phyloP scores from a whole-genome alignment of 2,329 filamentous ascomycete species.

The Pseudogymnoascus sp. region DNA sequence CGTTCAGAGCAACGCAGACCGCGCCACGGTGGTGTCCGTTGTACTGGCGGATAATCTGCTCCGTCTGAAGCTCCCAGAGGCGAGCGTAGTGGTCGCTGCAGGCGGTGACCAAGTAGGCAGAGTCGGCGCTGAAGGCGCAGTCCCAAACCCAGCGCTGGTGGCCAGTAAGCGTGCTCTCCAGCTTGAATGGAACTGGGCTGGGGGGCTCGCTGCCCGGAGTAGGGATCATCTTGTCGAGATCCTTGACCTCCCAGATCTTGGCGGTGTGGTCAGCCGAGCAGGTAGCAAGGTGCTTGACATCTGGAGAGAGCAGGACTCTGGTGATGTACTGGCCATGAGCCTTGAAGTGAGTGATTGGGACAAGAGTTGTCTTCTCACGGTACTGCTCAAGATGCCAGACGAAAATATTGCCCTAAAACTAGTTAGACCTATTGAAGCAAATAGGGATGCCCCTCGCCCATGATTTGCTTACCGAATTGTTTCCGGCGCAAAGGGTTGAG shows the following conservation, averaged over 20 bases:
- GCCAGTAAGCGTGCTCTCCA: conserved; percentile 60
- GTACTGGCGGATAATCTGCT: conserved; percentile 65
- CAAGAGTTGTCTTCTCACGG: conserved; percentile 57
- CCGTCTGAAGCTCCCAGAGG: conserved; percentile 61
- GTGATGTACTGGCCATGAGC: conserved; percentile 68
- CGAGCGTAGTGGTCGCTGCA: conserved; percentile 67
- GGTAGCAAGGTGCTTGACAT: conserved; percentile 66
- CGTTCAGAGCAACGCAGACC: conserved; percentile 64
- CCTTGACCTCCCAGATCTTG: conserved; percentile 86
- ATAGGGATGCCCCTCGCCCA: not conserved
- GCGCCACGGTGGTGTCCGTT: conserved; percentile 67
- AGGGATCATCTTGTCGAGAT: conserved; percentile 46
- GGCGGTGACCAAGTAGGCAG: conserved; percentile 64
- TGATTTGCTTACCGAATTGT: conserved; percentile 62
- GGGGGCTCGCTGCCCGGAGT: conserved; percentile 7
- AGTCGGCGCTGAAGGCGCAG: conserved; percentile 66
- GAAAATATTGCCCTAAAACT: conserved; percentile 77
- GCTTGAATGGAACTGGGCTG: conserved; percentile 40
- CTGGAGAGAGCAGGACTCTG: conserved; percentile 63
- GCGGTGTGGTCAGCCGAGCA: conserved; percentile 73
- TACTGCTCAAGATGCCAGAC: conserved; percentile 86
- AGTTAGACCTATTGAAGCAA: conserved; percentile 14
- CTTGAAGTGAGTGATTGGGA: conserved; percentile 63
- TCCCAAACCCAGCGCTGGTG: conserved; percentile 77
- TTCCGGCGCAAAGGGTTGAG: conserved; percentile 83